Conservation (phyloP, 208 protist species). For the Novymonas esmeraldas region DNA sequence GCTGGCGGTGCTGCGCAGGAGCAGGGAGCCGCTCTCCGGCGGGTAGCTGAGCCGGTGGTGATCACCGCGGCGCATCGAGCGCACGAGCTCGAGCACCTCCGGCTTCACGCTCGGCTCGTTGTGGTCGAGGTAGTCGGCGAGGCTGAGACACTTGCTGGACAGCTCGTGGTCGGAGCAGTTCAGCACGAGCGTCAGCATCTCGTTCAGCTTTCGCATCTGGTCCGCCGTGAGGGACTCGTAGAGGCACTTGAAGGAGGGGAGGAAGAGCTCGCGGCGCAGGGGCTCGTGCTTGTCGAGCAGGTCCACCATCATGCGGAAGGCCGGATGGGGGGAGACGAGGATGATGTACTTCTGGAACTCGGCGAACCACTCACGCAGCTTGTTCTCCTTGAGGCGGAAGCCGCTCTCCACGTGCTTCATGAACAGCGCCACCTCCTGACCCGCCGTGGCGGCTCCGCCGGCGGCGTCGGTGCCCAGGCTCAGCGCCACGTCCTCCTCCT, state of each 20-base stretch:
- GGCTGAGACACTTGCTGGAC: constrained; percentile 78
- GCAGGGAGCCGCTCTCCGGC: constrained; percentile 34
- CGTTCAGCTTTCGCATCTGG: constrained; percentile 87
- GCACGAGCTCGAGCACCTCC: constrained; percentile 76
- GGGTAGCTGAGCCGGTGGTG: constrained; percentile 37
- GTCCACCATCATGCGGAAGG: constrained; percentile 90
- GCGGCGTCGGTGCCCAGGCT: constrained; percentile 14
- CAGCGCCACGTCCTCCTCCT: constrained; percentile 29
- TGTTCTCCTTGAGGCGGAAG: constrained; percentile 73
- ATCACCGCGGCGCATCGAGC: constrained; percentile 50
- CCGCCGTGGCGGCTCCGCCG: constrained; percentile 9
- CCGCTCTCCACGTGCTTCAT: constrained; percentile 88
- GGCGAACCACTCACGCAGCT: constrained; percentile 88
- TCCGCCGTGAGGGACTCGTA: constrained; percentile 86
- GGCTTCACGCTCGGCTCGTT: constrained; percentile 74
- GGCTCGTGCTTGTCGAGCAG: constrained; percentile 92
- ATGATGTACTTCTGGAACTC: constrained; percentile 92
- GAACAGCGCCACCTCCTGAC: constrained; percentile 73
- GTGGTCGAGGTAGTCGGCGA: constrained; percentile 92
- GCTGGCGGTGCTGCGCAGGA: constrained; percentile 36
- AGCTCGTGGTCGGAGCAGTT: constrained; percentile 84
- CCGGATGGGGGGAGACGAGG: constrained; percentile 82
- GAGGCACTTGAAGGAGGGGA: constrained; percentile 90
- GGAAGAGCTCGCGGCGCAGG: constrained; percentile 86
- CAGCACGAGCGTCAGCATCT: constrained; percentile 82